These are phyloP conservation scores for Stephanodiscus triporus DNA, from an alignment of 108 stramenopile species.

Conservation along the genomic window DNA sequence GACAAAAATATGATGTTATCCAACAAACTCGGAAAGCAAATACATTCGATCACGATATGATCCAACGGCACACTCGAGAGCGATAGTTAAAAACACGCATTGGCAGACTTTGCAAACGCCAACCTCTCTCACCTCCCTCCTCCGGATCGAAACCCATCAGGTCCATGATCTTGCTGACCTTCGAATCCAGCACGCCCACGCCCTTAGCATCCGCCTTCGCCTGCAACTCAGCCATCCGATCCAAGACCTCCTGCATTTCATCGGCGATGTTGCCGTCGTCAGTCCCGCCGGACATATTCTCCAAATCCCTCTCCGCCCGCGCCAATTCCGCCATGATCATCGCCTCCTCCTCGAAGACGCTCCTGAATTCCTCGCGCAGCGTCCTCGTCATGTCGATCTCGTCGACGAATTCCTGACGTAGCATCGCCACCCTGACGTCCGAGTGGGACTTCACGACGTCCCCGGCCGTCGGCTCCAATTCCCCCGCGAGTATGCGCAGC, in stretches of 20 bases:
- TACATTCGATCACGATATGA: too few species aligned
- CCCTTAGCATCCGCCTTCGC: constrained; percentile 81
- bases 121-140: constrained; percentile 56
- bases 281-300: constrained; percentile 51
- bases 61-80: too few species aligned
- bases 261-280: constrained; percentile 40
- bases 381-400: constrained; percentile 81
- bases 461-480: constrained; percentile 93
- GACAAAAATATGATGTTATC: background rate
- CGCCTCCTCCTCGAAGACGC: constrained; percentile 90
- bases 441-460: constrained; percentile 86
- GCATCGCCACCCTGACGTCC: constrained; percentile 90
- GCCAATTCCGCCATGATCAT: constrained; percentile 70
- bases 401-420: constrained; percentile 95
- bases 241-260: constrained; percentile 87
- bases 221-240: constrained; percentile 90
- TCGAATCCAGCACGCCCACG: constrained; percentile 82
- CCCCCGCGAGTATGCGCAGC: constrained; percentile 90
- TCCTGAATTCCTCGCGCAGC: constrained; percentile 90
- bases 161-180: constrained; percentile 92
- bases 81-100: too few species aligned
- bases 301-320: constrained; percentile 66
- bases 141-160: constrained; percentile 93
- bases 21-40: background rate
- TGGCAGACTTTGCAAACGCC: too few species aligned